Evolutionary conservation across 345 rosid species (phyloP).

Genomic region (Viola odorata): DNA sequence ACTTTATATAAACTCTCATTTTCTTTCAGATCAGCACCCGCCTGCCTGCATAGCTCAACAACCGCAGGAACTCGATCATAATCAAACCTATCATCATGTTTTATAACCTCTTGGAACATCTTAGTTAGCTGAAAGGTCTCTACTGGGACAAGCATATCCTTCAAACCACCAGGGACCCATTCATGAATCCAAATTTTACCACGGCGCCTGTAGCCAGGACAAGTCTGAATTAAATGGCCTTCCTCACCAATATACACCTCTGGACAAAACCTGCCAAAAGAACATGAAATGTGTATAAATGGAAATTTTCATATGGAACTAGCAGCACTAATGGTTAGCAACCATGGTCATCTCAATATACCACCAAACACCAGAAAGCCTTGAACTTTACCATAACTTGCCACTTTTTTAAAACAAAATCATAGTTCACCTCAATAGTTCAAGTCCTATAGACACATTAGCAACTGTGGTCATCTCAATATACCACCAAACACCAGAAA

Average conservation of each 20-base stretch:
- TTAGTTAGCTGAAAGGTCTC: conserved; percentile 55
- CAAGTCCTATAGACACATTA: too few species aligned
- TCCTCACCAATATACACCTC: conserved; percentile 74
- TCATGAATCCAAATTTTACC: conserved; percentile 65
- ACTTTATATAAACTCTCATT: conserved; percentile 21
- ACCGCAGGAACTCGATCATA: conserved; percentile 71
- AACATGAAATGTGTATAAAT: background rate
- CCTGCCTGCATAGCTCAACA: conserved; percentile 82
- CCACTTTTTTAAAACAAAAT: too few species aligned
- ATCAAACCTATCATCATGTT: conserved; percentile 70
- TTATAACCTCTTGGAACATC: conserved; percentile 58
- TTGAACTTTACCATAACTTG: too few species aligned
- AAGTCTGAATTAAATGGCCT: conserved; percentile 83
- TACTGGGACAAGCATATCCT: conserved; percentile 61
- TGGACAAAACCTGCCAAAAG: conserved; percentile 63
- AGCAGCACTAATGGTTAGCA: too few species aligned
- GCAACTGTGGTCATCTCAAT: too few species aligned
- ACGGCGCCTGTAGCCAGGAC: conserved; percentile 56
- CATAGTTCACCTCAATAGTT: too few species aligned
- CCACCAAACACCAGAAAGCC: too few species aligned
- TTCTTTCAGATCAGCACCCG: conserved; percentile 46
- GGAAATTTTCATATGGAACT: too few species aligned
- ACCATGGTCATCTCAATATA: too few species aligned
- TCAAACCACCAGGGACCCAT: conserved; percentile 67
- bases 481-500: too few species aligned